Evolutionary conservation across 192 early-diverging fungal genomes (phyloP), one percentile per base, ranked within the genome.

Genomic region (Linderina pennispora): DNA sequence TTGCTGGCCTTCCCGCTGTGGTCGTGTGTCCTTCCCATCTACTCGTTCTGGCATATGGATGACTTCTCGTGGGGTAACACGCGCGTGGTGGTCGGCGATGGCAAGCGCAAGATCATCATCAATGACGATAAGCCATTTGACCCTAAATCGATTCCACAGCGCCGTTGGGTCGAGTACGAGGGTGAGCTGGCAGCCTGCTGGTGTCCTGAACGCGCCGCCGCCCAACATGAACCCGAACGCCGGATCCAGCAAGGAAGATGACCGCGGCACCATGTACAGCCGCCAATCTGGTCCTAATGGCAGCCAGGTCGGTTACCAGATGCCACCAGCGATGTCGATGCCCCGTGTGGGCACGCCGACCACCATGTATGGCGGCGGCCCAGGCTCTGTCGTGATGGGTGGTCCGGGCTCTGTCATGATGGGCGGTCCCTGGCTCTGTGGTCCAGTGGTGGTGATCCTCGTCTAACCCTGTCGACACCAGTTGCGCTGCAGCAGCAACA

Each of bases 1-100:
- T 72, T 97, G 9, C 56, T 92, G 1, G 89, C 88, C 5, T 87
- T 91, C 37, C 93, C 95, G 3, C 64, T 97, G n/a, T 98, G 89
- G 58, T 88, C 85, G 10, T 89, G 88, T 41, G 84, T 88, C 59
- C 78, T 97, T 46, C 94, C 94, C 0, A 62, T 97, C 23, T 98
- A 98, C 57, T 81, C 93, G 5, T 96, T 98, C 82, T 94, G 91
- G 94, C 91, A 97, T 65, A 91, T 94, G 80, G 94, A 97, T 44
- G 94, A 97, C 55, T 98, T 98, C 65, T 91, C 89, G 3, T 98
- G 95, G 95, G 95, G 95, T 59, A 93, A 97, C 59, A 98, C 94
- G 22, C 87, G 87, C 52, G 81, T 85, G 13, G 85, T 89, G 0
- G 78, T 86, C 1, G 87, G 83, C 22, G 79, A 81, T 24, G 78